These are phyloP conservation scores for Myxozyma monticola DNA, from an alignment of 805 yeast species.

Conservation along the genomic window DNA sequence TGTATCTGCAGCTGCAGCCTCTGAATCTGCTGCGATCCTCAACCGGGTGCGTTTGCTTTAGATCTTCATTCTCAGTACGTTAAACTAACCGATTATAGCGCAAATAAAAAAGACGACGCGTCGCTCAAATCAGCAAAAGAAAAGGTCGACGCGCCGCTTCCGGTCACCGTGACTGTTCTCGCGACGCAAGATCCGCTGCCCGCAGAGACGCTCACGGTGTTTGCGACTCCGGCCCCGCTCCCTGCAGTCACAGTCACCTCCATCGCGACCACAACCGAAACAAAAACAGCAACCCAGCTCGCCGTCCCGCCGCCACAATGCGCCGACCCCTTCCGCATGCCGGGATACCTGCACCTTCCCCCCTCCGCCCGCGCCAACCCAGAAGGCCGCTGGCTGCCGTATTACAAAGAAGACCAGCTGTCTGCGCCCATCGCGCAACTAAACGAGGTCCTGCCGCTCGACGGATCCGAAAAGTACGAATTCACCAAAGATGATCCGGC, in stretches of 20 bases:
- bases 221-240: background rate
- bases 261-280: background rate
- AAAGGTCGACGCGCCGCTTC: too few species aligned
- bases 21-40: too few species aligned
- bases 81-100: too few species aligned
- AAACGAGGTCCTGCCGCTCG: background rate
- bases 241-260: background rate
- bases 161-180: background rate
- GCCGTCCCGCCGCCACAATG: constrained; percentile 9
- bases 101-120: too few species aligned
- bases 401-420: constrained; percentile 3
- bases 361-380: background rate
- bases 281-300: background rate
- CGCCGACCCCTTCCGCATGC: constrained; percentile 22
- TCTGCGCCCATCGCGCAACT: background rate
- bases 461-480: background rate
- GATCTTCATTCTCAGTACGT: too few species aligned
- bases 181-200: background rate
- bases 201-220: background rate
- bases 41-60: background rate
- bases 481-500: background rate
- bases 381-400: constrained; percentile 9
- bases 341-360: constrained; percentile 18
- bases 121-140: too few species aligned
- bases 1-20: too few species aligned